phyloP scores from a whole-genome alignment of 1,139 yeast species.

The Scheffersomyces segobiensis region DNA sequence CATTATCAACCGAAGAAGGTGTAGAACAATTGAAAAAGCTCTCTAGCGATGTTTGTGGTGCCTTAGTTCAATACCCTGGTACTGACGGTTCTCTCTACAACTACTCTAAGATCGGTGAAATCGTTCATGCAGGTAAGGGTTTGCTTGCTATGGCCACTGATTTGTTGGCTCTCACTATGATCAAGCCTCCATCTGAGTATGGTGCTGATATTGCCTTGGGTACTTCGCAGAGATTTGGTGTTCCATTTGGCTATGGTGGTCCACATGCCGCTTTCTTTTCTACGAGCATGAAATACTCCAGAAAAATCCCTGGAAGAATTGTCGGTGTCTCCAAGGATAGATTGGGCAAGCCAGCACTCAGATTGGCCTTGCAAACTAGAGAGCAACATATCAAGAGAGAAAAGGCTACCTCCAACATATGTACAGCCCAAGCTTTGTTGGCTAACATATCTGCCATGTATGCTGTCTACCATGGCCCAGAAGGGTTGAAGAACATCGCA shows the following conservation, averaged over 20 bases:
- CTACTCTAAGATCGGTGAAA: constrained; percentile 57
- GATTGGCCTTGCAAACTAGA: constrained; percentile 94
- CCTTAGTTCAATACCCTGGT: constrained; percentile 85
- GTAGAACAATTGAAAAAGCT: constrained; percentile 36
- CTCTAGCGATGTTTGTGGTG: constrained; percentile 65
- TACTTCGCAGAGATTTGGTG: constrained; percentile 93
- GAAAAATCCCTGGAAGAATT: constrained; percentile 95
- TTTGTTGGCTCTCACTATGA: constrained; percentile 78
- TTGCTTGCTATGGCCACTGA: constrained; percentile 86
- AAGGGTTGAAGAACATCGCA: constrained; percentile 83
- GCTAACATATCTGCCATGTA: constrained; percentile 96
- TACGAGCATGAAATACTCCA: constrained; percentile 70
- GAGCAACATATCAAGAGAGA: constrained; percentile 98
- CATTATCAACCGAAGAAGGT: constrained; percentile 54
- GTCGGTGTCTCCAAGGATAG: constrained; percentile 94
- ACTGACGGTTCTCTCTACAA: constrained; percentile 74
- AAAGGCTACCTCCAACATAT: constrained; percentile 95
- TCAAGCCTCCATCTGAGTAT: constrained; percentile 80
- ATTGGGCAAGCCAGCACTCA: constrained; percentile 80
- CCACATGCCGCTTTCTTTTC: constrained; percentile 99
- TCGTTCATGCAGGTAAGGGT: constrained; percentile 72
- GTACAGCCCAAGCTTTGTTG: constrained; percentile 95
- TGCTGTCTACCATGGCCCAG: constrained; percentile 95
- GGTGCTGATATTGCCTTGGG: constrained; percentile 96
- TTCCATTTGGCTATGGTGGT: constrained; percentile 97